phyloP scores from a whole-genome alignment of 495 filamentous ascomycete species.

The Sordaria brevicollis region DNA sequence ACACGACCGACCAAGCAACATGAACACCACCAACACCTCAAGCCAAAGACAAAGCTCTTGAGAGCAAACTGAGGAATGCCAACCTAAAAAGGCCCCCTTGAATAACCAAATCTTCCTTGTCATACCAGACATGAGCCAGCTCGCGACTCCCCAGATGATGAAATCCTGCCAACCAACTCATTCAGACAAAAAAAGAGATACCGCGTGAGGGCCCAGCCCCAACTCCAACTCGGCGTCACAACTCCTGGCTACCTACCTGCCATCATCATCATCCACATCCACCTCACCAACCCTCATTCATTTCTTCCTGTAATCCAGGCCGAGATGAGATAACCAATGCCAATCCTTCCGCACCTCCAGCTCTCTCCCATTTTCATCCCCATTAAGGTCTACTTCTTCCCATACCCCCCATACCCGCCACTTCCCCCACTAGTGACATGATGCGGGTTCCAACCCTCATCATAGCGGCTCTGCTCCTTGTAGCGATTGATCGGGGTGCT shows the following conservation, averaged over 20 bases:
- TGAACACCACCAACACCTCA: not conserved
- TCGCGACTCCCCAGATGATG: too few species aligned
- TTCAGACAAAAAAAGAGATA: too few species aligned
- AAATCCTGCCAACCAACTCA: too few species aligned
- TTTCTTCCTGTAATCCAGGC: not conserved
- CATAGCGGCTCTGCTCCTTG: not conserved
- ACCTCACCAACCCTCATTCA: not conserved
- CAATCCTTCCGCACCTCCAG: accelerated
- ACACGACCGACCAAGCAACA: not conserved
- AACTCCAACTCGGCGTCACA: too few species aligned
- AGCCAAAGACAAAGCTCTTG: not conserved
- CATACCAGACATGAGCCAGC: too few species aligned
- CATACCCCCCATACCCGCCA: not conserved
- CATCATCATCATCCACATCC: too few species aligned
- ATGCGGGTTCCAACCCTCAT: not conserved
- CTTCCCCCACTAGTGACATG: not conserved
- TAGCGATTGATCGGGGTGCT: not conserved
- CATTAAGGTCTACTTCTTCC: not conserved
- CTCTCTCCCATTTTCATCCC: not conserved
- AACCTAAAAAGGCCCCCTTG: not conserved
- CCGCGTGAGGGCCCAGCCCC: too few species aligned
- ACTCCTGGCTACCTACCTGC: too few species aligned
- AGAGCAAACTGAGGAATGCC: not conserved
- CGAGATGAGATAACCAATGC: not conserved
- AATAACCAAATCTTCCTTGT: not conserved